These are phyloP conservation scores for Hypoxylon sp. DNA, from an alignment of 2,329 filamentous ascomycete genomes.

Conservation along the genomic window DNA sequence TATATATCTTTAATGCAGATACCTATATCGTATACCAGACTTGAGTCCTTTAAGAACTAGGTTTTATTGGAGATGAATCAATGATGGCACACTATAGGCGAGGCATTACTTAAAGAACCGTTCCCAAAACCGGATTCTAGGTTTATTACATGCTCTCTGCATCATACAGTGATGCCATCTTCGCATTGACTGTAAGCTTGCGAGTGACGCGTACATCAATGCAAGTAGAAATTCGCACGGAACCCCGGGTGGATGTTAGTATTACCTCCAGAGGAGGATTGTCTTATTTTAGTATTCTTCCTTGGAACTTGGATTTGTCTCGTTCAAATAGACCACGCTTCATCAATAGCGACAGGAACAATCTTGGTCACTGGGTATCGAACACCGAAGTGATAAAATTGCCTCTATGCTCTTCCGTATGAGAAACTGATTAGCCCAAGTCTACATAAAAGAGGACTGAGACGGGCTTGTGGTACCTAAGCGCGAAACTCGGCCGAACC, in stretches of 20 bases:
- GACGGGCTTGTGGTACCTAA: background rate
- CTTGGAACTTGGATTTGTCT: background rate
- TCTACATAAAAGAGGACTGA: slow-evolving; percentile 8
- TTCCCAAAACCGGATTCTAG: too few species aligned
- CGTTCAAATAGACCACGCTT: background rate
- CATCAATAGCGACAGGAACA: slow-evolving; percentile 6
- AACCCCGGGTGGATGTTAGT: background rate
- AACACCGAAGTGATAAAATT: too few species aligned
- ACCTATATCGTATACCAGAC: background rate
- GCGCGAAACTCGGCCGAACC: background rate
- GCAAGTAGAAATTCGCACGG: background rate
- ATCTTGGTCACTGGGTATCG: background rate
- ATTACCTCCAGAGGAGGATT: background rate
- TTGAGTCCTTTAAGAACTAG: background rate
- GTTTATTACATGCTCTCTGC: too few species aligned
- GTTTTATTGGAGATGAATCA: too few species aligned
- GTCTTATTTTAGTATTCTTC: background rate
- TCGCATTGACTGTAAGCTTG: background rate
- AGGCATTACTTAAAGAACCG: too few species aligned
- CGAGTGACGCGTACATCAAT: background rate
- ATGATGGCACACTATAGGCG: too few species aligned
- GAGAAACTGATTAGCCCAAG: background rate
- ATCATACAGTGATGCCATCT: background rate
- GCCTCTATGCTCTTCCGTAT: slow-evolving; percentile 20
- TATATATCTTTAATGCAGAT: background rate